These are phyloP conservation scores for Xerocomus minutiporus DNA, from an alignment of 1,284 basidiomycete genomes.

Conservation along the genomic window DNA sequence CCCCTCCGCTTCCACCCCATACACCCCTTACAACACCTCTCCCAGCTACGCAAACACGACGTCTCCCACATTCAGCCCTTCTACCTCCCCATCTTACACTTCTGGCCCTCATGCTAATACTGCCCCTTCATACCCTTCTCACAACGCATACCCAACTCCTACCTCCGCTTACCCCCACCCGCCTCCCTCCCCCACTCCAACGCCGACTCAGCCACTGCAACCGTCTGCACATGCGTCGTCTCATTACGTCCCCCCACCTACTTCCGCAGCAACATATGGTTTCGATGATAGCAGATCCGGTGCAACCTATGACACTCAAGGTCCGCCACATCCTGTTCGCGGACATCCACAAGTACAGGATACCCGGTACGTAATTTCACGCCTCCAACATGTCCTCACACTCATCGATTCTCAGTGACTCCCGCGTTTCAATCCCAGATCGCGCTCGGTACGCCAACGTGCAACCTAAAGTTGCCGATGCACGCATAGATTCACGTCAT, in stretches of 20 bases:
- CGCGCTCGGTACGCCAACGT: conserved; percentile 22
- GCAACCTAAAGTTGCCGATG: conserved; percentile 22
- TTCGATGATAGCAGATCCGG: conserved; percentile 22
- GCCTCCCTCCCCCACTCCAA: conserved; percentile 28
- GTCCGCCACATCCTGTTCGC: conserved; percentile 12
- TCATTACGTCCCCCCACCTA: conserved; percentile 24
- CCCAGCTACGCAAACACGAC: conserved; percentile 20
- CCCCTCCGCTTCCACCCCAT: conserved; percentile 15
- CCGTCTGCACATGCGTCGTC: conserved; percentile 15
- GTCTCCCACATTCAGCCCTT: conserved; percentile 25
- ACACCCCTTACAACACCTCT: conserved; percentile 24
- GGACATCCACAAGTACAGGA: conserved; percentile 23
- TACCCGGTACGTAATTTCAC: conserved; percentile 21
- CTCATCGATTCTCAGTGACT: conserved; percentile 17
- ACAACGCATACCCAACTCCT: conserved; percentile 25
- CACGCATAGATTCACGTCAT: conserved; percentile 27
- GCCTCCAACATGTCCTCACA: not conserved
- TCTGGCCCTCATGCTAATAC: conserved; percentile 14
- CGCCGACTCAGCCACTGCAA: conserved; percentile 24
- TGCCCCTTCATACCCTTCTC: conserved; percentile 17
- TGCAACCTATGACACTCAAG: conserved; percentile 20
- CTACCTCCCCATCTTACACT: conserved; percentile 20
- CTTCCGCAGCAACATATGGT: conserved; percentile 19
- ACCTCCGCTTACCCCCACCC: conserved; percentile 30
- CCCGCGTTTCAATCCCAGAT: conserved; percentile 22